Percentiles rank a stretch among this genome's conserved stretches.
Conservation (phyloP, 2,329 filamentous ascomycete species). For the Sporothrix inflata region DNA sequence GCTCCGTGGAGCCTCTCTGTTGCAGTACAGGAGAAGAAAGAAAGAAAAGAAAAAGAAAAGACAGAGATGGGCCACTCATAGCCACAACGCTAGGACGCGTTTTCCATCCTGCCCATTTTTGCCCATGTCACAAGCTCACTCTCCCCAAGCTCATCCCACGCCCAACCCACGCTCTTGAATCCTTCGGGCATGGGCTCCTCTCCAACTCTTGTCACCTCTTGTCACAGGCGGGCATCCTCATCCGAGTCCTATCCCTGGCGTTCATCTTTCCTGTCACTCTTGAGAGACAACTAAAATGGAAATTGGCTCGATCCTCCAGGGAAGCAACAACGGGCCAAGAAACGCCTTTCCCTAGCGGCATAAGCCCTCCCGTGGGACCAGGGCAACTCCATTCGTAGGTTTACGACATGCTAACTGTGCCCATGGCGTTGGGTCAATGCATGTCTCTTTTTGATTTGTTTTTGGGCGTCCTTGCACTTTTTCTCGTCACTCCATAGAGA, state of each 20-base stretch:
- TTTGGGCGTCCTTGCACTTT: neutral
- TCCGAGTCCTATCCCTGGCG: neutral
- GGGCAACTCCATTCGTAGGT: neutral
- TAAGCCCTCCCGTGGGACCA: neutral
- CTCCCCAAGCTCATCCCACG: neutral
- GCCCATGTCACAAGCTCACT: neutral
- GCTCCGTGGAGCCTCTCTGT: neutral
- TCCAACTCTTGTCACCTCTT: neutral
- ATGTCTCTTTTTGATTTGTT: neutral
- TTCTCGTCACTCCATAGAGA: neutral
- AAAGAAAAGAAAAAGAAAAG: neutral
- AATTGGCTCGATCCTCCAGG: neutral
- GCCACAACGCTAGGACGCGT: neutral
- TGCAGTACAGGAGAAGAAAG: neutral
- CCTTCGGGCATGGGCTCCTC: neutral
- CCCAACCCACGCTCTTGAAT: neutral
- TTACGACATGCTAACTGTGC: neutral
- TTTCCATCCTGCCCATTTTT: neutral
- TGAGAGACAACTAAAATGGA: neutral
- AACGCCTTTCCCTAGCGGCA: too few relatives aligned
- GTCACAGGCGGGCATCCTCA: neutral
- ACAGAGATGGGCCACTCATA: neutral
- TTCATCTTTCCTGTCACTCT: neutral
- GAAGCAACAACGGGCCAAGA: neutral
- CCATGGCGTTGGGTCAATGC: neutral